Base-by-base conservation (phyloP, 495 filamentous ascomycete genomes). In the Trichoderma reesei region DNA sequence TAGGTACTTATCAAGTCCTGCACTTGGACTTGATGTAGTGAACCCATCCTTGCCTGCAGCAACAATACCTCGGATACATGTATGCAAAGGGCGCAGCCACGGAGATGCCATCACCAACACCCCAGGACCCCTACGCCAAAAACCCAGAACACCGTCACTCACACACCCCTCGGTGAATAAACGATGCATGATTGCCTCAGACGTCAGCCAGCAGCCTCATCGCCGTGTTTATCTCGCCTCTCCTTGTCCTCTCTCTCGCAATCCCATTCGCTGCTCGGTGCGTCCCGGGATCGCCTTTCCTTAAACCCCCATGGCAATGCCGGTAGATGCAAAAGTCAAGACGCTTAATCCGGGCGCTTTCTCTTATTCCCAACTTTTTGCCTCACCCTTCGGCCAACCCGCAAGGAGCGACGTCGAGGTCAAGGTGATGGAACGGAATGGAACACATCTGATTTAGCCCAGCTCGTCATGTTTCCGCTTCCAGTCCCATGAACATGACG, bases 271-370 rank as follows among this genome's bases (percentile, higher is more conserved):
- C 51, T 34, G n/a, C 51, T 56, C 51, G 51, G 51, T 56, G 51
- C 51, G 51, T 56, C 51, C 51, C 51, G 51, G 51, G 51, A 56
- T 56, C 51, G 51, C 51, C 51, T 56, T 56, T 48, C 20, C 1
- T 26, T 26, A 26, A 26, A 18, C 9, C 20, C 20, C 51, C 51
- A 31, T 31, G 51, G 20, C 51, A 56, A 56, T 56, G 51, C 51
- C 51, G 51, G 51, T 56, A 56, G 51, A 56, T 56, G 51, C 34
- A 56, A 34, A n/a, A n/a, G n/a, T n/a, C n/a, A n/a, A n/a, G n/a
- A 56, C 20, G 51, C 51, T 56, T 56, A 34, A 33, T 56, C 51
- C 51, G 51, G 51, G 51, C 51, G 51, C 51, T n/a, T n/a, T n/a
- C n/a, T n/a, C n/a, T n/a, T n/a, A n/a, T n/a, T n/a, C n/a, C n/a